A percentile compares a stretch with the other conserved stretches of the same genome.
These are phyloP conservation scores for Calonectria hongkongensis DNA, from an alignment of 2,329 filamentous ascomycete species.

Conservation along the genomic window DNA sequence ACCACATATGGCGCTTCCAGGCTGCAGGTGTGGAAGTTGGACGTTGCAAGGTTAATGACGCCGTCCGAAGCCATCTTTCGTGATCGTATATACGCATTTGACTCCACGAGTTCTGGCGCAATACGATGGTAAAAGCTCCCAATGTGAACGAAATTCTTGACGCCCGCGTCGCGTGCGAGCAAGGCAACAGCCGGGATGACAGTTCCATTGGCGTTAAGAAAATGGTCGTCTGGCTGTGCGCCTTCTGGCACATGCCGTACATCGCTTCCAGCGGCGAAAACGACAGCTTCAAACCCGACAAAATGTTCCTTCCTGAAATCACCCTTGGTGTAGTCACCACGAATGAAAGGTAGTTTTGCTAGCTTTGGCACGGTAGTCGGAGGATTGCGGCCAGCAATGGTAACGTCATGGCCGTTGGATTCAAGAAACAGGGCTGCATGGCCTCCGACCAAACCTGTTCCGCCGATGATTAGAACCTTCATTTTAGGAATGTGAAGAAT, in stretches of 20 bases:
- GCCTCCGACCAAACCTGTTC: background rate
- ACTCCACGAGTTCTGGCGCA: background rate
- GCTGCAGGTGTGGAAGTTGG: background rate
- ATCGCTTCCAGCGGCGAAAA: constrained; percentile 2
- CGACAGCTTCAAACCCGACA: background rate
- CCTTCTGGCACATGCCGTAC: background rate
- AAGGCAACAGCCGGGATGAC: background rate
- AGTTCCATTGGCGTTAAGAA: background rate
- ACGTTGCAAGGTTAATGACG: background rate
- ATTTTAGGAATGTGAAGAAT: background rate
- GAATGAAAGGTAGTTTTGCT: constrained; percentile 2
- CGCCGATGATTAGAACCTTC: constrained; percentile 4
- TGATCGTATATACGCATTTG: background rate
- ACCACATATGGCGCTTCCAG: constrained; percentile 7
- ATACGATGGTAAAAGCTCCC: constrained; percentile 2
- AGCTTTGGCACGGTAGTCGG: background rate
- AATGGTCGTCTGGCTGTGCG: background rate
- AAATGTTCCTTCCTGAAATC: constrained; percentile 9
- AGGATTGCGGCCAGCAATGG: background rate
- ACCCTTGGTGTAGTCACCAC: constrained; percentile 1
- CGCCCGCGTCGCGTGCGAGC: background rate
- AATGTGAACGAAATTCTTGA: constrained; percentile 1
- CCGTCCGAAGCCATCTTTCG: constrained; percentile 3
- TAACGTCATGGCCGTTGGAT: background rate
- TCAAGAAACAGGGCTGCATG: constrained; percentile 5